Base-by-base conservation (phyloP, 495 filamentous ascomycete genomes). In the Penicillium manginii region DNA sequence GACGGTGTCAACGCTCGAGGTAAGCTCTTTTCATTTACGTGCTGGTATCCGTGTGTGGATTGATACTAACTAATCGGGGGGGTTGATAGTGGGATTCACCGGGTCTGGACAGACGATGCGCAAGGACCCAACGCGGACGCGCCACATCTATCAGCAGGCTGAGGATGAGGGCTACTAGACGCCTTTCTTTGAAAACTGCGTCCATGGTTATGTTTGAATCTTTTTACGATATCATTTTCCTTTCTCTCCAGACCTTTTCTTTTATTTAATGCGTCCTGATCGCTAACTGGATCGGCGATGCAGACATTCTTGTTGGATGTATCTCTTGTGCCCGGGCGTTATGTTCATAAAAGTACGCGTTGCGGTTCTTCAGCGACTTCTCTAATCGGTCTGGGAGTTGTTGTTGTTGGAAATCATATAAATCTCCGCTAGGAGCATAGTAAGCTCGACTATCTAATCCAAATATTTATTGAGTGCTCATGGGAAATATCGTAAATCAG, bases 81-180 rank as follows among this genome's bases (percentile, higher is more conserved):
- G 43, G 50, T 60, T 46, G 57, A 22, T 53, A 96, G 94, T 98
- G 61, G 94, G 94, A 15, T 96, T 97, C 66, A 97, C 92, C 15
- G 94, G 94, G 40, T 96, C 92, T 40, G 94, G 94, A 33, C 91
- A 94, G 68, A 81, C 86, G 53, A 97, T 97, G 94, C 89, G 91
- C 64, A 96, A 96, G 68, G 93, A 97, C 71, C 85, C 87, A 23
- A 84, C 87, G 39, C 80, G 94, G 59, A 88, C 84, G 63, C 88
- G 91, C 59, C 91, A 96, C 69, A 88, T 93, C 57, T 96, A 96
- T 72, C 88, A 94, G 68, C 82, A 88, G 50, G 86, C 78, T 62
- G 91, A 91, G 12, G 91, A 96, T 35, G 83, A 93, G 60, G 87
- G 71, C 52, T 77, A 78, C 56, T 79, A 65, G 62, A 52, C 32